Evolutionary conservation across 2,329 filamentous ascomycete species (phyloP).

Genomic region (Emericellopsis atlantica): DNA sequence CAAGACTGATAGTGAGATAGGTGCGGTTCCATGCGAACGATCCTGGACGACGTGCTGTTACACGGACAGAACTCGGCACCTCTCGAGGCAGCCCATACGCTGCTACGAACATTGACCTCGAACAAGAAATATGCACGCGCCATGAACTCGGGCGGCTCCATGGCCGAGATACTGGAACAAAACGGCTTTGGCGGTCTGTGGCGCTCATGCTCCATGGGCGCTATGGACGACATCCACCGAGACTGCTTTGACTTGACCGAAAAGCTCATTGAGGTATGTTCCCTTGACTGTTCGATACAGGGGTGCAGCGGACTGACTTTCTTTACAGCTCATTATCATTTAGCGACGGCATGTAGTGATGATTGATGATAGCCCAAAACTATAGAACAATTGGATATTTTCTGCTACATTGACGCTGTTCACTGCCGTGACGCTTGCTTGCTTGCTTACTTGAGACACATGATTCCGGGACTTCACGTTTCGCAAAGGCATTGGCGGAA

Average conservation of each 20-base stretch:
- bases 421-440: too few relatives aligned
- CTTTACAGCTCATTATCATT: constrained; percentile 1
- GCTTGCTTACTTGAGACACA: too few relatives aligned
- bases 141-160: constrained; percentile 28
- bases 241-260: constrained; percentile 43
- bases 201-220: constrained; percentile 39
- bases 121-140: constrained; percentile 36
- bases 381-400: neutral
- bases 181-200: constrained; percentile 54
- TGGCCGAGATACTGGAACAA: constrained; percentile 42
- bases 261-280: constrained; percentile 46
- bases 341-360: neutral
- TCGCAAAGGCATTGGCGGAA: too few relatives aligned
- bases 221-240: constrained; percentile 33
- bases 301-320: neutral
- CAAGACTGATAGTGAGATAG: constrained; percentile 16
- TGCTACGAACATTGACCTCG: constrained; percentile 46
- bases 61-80: constrained; percentile 50
- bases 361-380: neutral
- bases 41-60: constrained; percentile 49
- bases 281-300: neutral
- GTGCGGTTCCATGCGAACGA: constrained; percentile 40
- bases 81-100: constrained; percentile 45
- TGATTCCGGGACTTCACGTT: too few relatives aligned
- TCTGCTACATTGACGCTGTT: neutral